Evolutionary conservation across 352 stramenopile species (phyloP), one percentile per base, ranked within the genome.

Genomic region (Pythium scleroteichum): DNA sequence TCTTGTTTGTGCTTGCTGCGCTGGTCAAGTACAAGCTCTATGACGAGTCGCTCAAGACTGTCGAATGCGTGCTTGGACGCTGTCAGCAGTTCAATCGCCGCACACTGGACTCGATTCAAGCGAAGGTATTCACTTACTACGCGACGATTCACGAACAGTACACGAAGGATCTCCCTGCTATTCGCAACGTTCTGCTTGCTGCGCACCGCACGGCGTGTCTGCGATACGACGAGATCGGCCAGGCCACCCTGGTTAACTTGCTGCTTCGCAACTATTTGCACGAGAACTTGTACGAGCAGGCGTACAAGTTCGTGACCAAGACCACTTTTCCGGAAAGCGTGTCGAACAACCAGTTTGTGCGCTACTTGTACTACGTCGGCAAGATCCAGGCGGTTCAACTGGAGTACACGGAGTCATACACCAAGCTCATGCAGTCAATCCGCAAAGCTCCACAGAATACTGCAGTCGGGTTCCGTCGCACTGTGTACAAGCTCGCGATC

Each of bases 291-390:
- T 90, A 96, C 59, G 91, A 98, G 58, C 88, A 96, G 62, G 94
- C 92, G 8, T 96, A 95, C 72, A 97, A 97, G 69, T 95, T 98
- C 51, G 85, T 96, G 40, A 90, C 69, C 51, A 96, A 96, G 78
- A 93, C 89, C 20, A 84, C 76, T 32, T 96, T 96, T 55, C 88
- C 90, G 0, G 88, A 97, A 59, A 84, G 76, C 7, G 90, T 96
- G 20, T 98, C 90, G n/a, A 99, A 99, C 84, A 99, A 99, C 75
- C 97, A 99, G 82, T 95, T 99, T 58, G 96, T 98, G 63, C 89
- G 97, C 33, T 99, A 99, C 69, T 69, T 99, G 54, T 99, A 98
- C 74, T 98, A 99, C 71, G 84, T 93, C 16, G 85, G 96, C 61
- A 92, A 97, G 44, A 97, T 99, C 55, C 89, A 98, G 66, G 96